phyloP scores from a whole-genome alignment of 2,329 filamentous ascomycete species.

The Fusarium hainanense region DNA sequence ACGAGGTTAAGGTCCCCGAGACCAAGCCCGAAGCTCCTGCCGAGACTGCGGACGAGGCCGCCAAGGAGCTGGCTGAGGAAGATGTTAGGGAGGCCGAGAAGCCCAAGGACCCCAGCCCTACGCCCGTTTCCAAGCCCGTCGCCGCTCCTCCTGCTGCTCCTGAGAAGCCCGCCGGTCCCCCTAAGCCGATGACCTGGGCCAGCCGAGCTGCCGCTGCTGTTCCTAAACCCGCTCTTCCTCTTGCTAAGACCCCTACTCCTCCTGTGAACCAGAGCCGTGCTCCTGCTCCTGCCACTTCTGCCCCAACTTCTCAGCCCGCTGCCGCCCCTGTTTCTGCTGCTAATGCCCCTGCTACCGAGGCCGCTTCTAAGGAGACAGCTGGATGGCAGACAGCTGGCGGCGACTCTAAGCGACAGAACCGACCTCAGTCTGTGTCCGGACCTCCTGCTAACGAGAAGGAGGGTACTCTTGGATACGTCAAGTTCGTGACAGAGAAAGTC shows the following conservation, averaged over 20 bases:
- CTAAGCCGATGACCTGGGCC: conserved; percentile 80
- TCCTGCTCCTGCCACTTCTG: conserved; percentile 58
- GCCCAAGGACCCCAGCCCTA: conserved; percentile 71
- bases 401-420: conserved; percentile 86
- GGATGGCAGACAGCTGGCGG: conserved; percentile 88
- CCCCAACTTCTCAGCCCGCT: conserved; percentile 52
- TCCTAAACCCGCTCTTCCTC: conserved; percentile 63
- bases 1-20: conserved; percentile 55
- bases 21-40: conserved; percentile 51
- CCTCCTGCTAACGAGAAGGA: conserved; percentile 74
- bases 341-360: conserved; percentile 54
- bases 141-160: conserved; percentile 51
- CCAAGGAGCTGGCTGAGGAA: conserved; percentile 65
- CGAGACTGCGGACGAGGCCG: conserved; percentile 61
- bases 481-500: conserved; percentile 93
- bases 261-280: conserved; percentile 64
- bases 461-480: conserved; percentile 87
- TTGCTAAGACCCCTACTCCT: conserved; percentile 68
- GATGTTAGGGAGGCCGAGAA: conserved; percentile 69
- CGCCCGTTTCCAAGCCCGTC: conserved; percentile 56
- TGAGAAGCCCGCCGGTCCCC: conserved; percentile 57
- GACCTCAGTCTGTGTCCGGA: conserved; percentile 73
- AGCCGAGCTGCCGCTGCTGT: conserved; percentile 72
- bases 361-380: conserved; percentile 61
- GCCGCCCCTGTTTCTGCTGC: conserved; percentile 52